Conservation (phyloP, 1,284 basidiomycete genomes). For the Ceratobasidium sp. region DNA sequence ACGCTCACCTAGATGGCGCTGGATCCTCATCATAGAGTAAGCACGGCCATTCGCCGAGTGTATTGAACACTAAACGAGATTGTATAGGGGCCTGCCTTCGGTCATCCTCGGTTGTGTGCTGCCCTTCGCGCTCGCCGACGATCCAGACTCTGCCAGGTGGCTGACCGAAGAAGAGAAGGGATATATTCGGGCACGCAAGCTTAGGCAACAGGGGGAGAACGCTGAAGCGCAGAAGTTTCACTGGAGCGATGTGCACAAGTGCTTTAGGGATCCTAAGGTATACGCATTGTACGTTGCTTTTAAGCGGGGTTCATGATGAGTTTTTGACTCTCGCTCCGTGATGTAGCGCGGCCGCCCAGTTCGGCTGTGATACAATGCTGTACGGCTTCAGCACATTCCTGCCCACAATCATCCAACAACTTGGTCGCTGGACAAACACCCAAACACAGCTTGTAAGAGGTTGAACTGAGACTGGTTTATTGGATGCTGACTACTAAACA, state of each 20-base stretch:
- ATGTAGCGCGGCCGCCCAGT: background rate
- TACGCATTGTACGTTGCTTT: conserved; percentile 42
- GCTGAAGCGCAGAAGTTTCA: conserved; percentile 48
- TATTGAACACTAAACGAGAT: background rate
- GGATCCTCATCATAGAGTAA: conserved; percentile 49
- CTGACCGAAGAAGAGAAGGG: conserved; percentile 45
- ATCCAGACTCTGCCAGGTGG: conserved; percentile 41
- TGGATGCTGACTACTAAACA: no score
- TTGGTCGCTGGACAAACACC: conserved; percentile 41
- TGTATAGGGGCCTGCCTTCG: conserved; percentile 44
- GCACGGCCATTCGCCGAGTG: background rate
- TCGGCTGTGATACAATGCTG: conserved; percentile 48
- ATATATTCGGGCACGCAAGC: conserved; percentile 36
- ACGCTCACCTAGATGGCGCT: conserved; percentile 43
- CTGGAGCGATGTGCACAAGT: conserved; percentile 47
- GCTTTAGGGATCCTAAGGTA: conserved; percentile 45
- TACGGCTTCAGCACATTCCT: conserved; percentile 49
- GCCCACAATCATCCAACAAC: conserved; percentile 49
- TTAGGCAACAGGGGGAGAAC: conserved; percentile 43
- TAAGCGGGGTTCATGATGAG: no score
- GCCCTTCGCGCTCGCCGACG: conserved; percentile 47
- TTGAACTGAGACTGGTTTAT: background rate
- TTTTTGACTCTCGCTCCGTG: background rate
- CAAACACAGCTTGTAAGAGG: conserved; percentile 28
- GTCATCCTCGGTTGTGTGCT: conserved; percentile 43